Evolutionary conservation across 1,139 yeast genomes (phyloP).

Genomic region (Kurtzmaniella quercitrusa): DNA sequence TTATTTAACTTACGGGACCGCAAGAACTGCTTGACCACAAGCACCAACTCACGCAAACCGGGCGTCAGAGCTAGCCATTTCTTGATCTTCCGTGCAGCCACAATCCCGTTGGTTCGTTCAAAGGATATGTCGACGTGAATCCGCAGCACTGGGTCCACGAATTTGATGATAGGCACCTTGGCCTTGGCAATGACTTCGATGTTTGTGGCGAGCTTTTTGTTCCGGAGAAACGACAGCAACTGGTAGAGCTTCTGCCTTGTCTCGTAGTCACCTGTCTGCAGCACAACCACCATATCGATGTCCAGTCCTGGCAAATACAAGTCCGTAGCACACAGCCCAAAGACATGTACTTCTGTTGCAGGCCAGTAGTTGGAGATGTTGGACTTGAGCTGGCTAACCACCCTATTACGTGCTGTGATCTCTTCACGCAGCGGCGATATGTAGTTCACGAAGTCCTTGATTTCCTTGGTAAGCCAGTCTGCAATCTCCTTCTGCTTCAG

Average conservation of each 20-base stretch:
- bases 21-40: conserved; percentile 83
- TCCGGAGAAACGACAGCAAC: conserved; percentile 66
- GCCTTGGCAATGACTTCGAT: conserved; percentile 90
- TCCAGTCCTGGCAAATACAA: conserved; percentile 93
- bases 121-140: conserved; percentile 89
- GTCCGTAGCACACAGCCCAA: conserved; percentile 96
- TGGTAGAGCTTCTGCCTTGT: conserved; percentile 67
- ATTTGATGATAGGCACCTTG: conserved; percentile 92
- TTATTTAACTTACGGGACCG: conserved; percentile 76
- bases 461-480: conserved; percentile 86
- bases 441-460: conserved; percentile 79
- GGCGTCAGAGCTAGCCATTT: conserved; percentile 72
- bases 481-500: conserved; percentile 71
- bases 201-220: conserved; percentile 58
- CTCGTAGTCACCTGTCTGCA: conserved; percentile 62
- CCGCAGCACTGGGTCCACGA: conserved; percentile 67
- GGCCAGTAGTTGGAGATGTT: conserved; percentile 69
- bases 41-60: conserved; percentile 79
- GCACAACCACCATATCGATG: conserved; percentile 87
- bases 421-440: conserved; percentile 83
- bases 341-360: conserved; percentile 76
- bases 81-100: conserved; percentile 77
- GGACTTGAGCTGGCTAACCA: conserved; percentile 56
- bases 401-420: conserved; percentile 61
- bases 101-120: conserved; percentile 81